Base-by-base conservation (phyloP, 768 basidiomycete species). In the Roridomyces roridus region DNA sequence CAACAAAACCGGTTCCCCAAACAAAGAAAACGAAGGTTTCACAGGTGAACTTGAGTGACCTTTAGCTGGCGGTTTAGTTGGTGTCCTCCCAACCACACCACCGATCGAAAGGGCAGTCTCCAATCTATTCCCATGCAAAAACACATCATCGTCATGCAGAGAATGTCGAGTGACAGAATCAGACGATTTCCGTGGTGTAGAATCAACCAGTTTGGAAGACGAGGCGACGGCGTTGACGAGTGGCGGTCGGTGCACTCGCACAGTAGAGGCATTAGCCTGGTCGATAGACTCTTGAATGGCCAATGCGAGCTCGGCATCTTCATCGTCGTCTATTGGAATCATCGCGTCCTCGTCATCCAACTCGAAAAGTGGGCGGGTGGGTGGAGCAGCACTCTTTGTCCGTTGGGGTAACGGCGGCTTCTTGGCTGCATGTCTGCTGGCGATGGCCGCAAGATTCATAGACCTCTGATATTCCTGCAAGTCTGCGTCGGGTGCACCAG, bases 41-140 rank as follows among this genome's bases (percentile, higher is more conserved):
- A 23, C 7, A 34, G 7, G 10, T 2, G 31, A 34, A 34, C 31
- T 34, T 34, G 31, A 4, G n/a, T n/a, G n/a, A n/a, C n/a, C n/a
- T 34, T 8, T 52, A 8, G 42, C 18, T 15, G 21, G n/a, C 7
- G 54, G 18, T 36, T 51, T 63, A 57, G 43, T 51, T 26, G 57
- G 58, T 21, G 51, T 59, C 42, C 68, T 70, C 23, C 71, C 69
- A 14, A 77, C 78, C 8, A 87, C 79, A 48, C 86, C 86, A 17
- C 84, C 90, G 39, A 91, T 84, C 10, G 88, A 80, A 25, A 91
- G 70, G 1, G 81, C 85, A 1, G 87, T 88, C 63, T 86, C 86
- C n/a, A 91, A 71, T 18, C 86, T 78, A 20, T 79, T 85, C 3
- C 80, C 79, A 28, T 79, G 72, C 21, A 79, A 79, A 18, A 83